Base-by-base conservation (phyloP, 2,329 filamentous ascomycete genomes). In the Rhynchosporium graminicola region DNA sequence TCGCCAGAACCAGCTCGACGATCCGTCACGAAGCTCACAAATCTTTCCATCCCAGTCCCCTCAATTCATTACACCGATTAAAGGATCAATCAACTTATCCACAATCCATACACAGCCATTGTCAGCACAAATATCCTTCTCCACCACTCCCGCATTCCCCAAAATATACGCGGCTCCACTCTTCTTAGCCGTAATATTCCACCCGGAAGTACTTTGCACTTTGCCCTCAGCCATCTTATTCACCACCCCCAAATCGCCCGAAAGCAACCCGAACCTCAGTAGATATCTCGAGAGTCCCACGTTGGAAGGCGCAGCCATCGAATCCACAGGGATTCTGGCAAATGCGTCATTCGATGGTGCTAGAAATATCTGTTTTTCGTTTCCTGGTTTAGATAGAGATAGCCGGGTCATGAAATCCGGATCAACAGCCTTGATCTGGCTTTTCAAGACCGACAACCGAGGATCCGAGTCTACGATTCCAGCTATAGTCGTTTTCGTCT, bases 91-190 rank as follows among this genome's bases (percentile, higher is more conserved):
- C 10, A 51, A n/a, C 48, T 5, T 33, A 51, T 31, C 57, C 12
- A 45, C 28, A 36, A 33, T 52, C 47, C 26, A 60, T 10, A 51
- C 48, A 51, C 48, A 51, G 3, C 48, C 48, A 51, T 51, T 51
- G 3, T 29, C 13, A 6, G 48, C 29, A 51, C 48, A 51, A 36
- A 33, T 15, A 51, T 51, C 48, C 48, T 29, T 51, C 29, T 33
- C 48, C 48, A 36, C 29, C 1, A 51, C 28, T 12, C 15, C 48
- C 0, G 48, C 48, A 36, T 51, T 51, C 26, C 48, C 48, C 9
- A 51, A 3, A 29, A 36, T 4, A 2, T 5, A 51, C 29, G 48
- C 48, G 1, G 15, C 12, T 15, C 48, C 48, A 4, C 29, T 51
- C 29, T 33, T 51, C 29, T n/a, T 51, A 1, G n/a, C 29, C 29